phyloP scores from a whole-genome alignment of 108 stramenopile genomes.

The Fragilaria crotonensis region DNA sequence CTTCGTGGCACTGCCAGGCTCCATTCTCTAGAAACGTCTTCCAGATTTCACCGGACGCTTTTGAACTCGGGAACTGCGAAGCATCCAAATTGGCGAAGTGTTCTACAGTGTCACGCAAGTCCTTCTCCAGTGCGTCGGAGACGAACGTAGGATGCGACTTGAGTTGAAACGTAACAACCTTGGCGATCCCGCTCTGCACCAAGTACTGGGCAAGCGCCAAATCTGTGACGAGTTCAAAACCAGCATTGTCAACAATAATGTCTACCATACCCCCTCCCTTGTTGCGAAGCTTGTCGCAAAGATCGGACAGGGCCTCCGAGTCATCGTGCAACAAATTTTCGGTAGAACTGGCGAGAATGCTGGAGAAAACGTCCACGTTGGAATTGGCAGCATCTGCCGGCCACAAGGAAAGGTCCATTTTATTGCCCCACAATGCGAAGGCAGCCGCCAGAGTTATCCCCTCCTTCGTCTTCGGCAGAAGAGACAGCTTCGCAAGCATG shows the following conservation, averaged over 20 bases:
- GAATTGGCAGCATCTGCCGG: conserved; percentile 70
- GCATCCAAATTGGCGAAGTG: conserved; percentile 51
- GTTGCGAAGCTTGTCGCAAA: conserved; percentile 43
- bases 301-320: conserved; percentile 40
- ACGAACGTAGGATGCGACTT: conserved; percentile 97
- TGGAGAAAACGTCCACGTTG: conserved; percentile 60
- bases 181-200: conserved; percentile 68
- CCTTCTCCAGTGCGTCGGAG: conserved; percentile 89
- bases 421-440: conserved; percentile 93
- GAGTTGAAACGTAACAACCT: conserved; percentile 78
- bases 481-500: conserved; percentile 52
- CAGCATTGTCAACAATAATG: conserved; percentile 96
- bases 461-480: conserved; percentile 38
- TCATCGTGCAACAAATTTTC: conserved; percentile 91
- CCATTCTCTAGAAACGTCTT: conserved; percentile 52
- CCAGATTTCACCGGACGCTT: conserved; percentile 76
- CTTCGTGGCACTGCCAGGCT: conserved; percentile 81
- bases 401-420: conserved; percentile 95
- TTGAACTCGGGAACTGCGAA: conserved; percentile 38
- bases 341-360: conserved; percentile 58
- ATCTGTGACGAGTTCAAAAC: conserved; percentile 94
- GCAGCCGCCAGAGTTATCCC: conserved; percentile 53
- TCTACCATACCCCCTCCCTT: conserved; percentile 79
- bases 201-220: conserved; percentile 86
- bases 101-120: conserved; percentile 74